Base-by-base conservation (phyloP, 768 basidiomycete genomes). In the Omphalotus guepiniiformis region DNA sequence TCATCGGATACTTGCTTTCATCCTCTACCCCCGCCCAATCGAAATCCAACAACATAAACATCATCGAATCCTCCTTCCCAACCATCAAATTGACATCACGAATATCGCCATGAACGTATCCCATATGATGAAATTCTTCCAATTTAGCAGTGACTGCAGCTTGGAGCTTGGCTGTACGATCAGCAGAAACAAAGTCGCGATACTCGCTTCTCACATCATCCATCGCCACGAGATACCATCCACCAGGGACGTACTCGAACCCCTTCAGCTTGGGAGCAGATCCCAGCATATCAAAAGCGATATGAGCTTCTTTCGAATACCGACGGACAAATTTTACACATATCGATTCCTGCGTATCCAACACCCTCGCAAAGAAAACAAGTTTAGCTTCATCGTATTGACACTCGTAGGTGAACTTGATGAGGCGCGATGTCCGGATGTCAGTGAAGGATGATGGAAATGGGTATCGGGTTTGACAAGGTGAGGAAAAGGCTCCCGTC, bases 141-240 rank as follows among this genome's bases (percentile, higher is more conserved):
- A 58, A 27, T 30, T 39, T 36, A 11, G 34, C 25, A 13, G 26
- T 11, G 26, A 61, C 25, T 15, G 8, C 30, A 18, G 39, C 18
- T 16, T 35, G 26, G 15, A 56, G 11, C 16, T 23, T 15, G 26
- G 8, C 39, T 9, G 12, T 43, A 11, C 9, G 8, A 19, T 29
- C 26, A 12, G 19, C 9, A 8, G 8, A 12, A 11, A 51, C 49
- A 38, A 56, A 53, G 42, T 38, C 52, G 42, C 47, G 22, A 40
- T 49, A 54, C 21, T 49, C 39, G 27, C 51, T 51, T 29, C 42
- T 27, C n/a, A 67, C 42, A 45, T 51, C 41, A 16, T 66, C 64
- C 65, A 69, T 68, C 19, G 66, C 56, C 0, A 67, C 64, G 62
- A 66, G 61, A 44, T 19, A 59, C 61, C 59, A 63, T 22, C 63